Conservation (phyloP, 2,329 filamentous ascomycete species). For the Xylariaceae sp. region DNA sequence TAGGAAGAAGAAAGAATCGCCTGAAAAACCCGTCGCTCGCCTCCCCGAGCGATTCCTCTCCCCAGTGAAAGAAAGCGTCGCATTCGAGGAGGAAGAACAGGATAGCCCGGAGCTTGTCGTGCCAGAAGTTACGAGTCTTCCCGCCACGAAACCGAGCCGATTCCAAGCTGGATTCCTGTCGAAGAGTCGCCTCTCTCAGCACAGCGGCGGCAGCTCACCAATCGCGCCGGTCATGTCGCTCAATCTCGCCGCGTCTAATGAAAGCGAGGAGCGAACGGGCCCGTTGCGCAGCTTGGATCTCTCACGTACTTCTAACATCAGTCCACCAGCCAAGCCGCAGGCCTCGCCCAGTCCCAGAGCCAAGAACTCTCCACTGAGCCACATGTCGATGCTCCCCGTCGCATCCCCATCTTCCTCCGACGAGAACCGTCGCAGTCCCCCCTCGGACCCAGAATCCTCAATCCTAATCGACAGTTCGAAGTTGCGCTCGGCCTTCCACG, state of each 20-base stretch:
- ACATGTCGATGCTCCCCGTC: constrained; percentile 26
- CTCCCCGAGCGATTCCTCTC: constrained; percentile 46
- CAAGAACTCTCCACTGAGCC: constrained; percentile 16
- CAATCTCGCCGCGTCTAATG: constrained; percentile 52
- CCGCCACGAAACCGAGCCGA: constrained; percentile 56
- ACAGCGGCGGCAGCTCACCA: constrained; percentile 50
- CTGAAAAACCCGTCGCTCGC: constrained; percentile 43
- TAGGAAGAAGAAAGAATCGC: constrained; percentile 50
- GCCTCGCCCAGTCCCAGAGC: constrained; percentile 30
- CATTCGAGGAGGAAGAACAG: constrained; percentile 42
- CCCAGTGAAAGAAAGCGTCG: constrained; percentile 48
- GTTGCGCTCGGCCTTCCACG: constrained; percentile 51
- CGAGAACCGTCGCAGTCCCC: constrained; percentile 46
- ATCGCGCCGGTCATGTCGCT: constrained; percentile 53
- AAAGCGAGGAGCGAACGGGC: constrained; percentile 48
- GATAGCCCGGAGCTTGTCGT: constrained; percentile 56
- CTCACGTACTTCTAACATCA: constrained; percentile 44
- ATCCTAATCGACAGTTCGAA: constrained; percentile 47
- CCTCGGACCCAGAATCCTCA: constrained; percentile 48
- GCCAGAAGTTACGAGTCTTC: constrained; percentile 38
- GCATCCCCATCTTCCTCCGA: constrained; percentile 37
- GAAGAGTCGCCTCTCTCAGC: constrained; percentile 42
- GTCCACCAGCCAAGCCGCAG: constrained; percentile 40
- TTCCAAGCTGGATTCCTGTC: constrained; percentile 88
- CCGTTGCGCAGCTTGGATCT: constrained; percentile 49